Evolutionary conservation across 441 rosid species (phyloP), one percentile per base, ranked within the genome.

Genomic region (Jatropha multifida): DNA sequence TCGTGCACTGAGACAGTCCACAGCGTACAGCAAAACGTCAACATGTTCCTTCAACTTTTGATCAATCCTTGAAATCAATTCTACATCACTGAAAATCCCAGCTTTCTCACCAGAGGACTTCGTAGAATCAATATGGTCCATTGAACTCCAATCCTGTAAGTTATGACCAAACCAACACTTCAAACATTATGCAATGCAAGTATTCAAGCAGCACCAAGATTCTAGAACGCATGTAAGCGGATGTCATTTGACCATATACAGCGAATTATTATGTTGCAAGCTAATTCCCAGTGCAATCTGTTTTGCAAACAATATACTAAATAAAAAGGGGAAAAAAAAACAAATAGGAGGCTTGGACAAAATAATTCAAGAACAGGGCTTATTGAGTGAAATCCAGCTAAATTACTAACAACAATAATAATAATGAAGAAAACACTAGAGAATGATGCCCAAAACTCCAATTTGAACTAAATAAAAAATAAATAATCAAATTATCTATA

Each of bases 21-120:
- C 79, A 0, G 85, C 83, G 68, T 81, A 82, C 9, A 89, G 79
- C 71, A 88, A 69, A 76, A 78, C 71, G 55, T 78, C 86, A 44
- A 74, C 64, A 55, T 85, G 88, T 41, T 84, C 90, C 83, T 78
- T 88, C 84, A 89, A 79, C 74, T 72, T 88, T 13, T 40, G 66
- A 70, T 86, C 88, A 40, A 89, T 81, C 77, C 76, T 78, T 9
- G 83, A 73, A 64, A 86, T 68, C 82, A 89, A 66, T 41, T 77
- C 85, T 37, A 55, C 78, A 46, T 72, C 73, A 10, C 68, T 68
- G 26, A 52, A 66, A 69, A 7, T 59, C 77, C 79, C 81, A 68
- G n/a, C 68, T 68, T 65, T 65, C 63, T 70, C 81, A 40, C 70
- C 71, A 14, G 76, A 59, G 9, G 40, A 40, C 54, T 73, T 76